Conservation (phyloP, 257 asterid genomes). For the Nicotiana tomentosiformis region DNA sequence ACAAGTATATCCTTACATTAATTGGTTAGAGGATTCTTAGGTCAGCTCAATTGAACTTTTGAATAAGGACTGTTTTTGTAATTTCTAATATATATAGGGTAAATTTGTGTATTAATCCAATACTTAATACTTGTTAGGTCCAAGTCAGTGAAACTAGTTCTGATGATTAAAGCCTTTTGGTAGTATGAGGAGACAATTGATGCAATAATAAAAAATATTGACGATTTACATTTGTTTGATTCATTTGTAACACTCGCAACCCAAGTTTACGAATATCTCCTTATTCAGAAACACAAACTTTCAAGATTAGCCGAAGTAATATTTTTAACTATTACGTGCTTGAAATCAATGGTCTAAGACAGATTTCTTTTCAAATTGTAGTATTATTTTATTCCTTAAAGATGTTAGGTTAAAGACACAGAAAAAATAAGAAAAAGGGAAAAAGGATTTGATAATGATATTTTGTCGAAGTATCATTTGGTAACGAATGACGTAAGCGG, state of each 20-base stretch:
- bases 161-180: too few relatives aligned
- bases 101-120: too few relatives aligned
- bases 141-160: too few relatives aligned
- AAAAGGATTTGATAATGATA: background rate
- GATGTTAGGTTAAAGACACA: background rate
- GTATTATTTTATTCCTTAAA: background rate
- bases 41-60: too few relatives aligned
- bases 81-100: too few relatives aligned
- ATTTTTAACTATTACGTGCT: background rate
- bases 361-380: background rate
- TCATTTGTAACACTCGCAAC: background rate
- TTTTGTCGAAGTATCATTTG: background rate
- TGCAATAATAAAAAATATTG: background rate
- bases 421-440: too few relatives aligned
- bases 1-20: too few relatives aligned
- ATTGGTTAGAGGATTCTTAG: too few relatives aligned
- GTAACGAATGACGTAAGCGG: constrained; percentile 51
- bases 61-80: too few relatives aligned
- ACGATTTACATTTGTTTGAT: too few relatives aligned
- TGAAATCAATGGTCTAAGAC: background rate
- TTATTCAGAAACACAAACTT: background rate
- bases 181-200: background rate
- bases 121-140: too few relatives aligned
- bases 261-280: background rate
- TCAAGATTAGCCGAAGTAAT: background rate